A percentile compares a stretch with the other conserved stretches of the same genome.
phyloP scores from a whole-genome alignment of 352 stramenopile species.

The Thalassiosira mediterranea region DNA sequence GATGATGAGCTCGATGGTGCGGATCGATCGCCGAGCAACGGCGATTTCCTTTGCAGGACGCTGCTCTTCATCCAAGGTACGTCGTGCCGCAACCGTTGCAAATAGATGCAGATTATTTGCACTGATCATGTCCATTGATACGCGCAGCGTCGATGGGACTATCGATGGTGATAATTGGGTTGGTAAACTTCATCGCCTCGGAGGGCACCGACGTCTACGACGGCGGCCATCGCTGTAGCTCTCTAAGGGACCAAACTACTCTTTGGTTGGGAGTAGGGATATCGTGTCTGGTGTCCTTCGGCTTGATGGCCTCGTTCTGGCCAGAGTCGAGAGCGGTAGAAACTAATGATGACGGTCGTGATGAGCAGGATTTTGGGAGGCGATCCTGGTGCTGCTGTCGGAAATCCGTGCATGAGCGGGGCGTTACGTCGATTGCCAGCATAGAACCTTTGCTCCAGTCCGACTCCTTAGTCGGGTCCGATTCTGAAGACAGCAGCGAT shows the following conservation, averaged over 20 bases:
- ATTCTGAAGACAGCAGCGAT: slow-evolving; percentile 4
- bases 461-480: neutral
- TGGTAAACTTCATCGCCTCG: slow-evolving; percentile 36
- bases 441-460: too few species aligned
- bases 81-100: too few species aligned
- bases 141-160: slow-evolving; percentile 31
- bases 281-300: slow-evolving; percentile 47
- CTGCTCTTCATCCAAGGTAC: slow-evolving; percentile 44
- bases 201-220: slow-evolving; percentile 35
- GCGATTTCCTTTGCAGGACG: slow-evolving; percentile 26
- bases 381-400: neutral
- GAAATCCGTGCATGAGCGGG: too few species aligned
- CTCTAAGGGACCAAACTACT: slow-evolving; percentile 39
- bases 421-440: too few species aligned
- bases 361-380: slow-evolving; percentile 1
- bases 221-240: slow-evolving; percentile 24
- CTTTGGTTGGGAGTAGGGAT: slow-evolving; percentile 50
- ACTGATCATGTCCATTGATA: too few species aligned
- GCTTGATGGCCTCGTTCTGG: slow-evolving; percentile 71
- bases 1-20: neutral
- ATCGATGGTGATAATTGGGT: slow-evolving; percentile 27
- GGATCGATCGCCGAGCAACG: slow-evolving; percentile 16
- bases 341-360: slow-evolving; percentile 10
- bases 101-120: too few species aligned
- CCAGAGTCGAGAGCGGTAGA: slow-evolving; percentile 32